Base-by-base conservation (phyloP, 306 rosid genomes). In the Sophora flavescens region DNA sequence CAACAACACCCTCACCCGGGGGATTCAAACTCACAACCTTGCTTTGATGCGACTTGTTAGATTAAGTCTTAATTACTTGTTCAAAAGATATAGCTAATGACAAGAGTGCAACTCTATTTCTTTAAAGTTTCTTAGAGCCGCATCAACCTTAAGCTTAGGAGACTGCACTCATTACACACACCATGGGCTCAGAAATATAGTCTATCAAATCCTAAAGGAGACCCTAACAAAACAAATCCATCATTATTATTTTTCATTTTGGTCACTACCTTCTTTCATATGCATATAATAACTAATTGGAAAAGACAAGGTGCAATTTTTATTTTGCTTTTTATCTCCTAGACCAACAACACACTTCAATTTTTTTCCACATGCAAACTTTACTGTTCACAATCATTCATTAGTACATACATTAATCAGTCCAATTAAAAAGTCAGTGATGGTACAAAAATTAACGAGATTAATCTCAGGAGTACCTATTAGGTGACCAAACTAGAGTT, bases 401-500 rank as follows among this genome's bases (percentile, higher is more conserved):
- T 12, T 6, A 7, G 4, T 2, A 30, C 10, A 14, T 15, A 14
- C 28, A 59, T 26, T 5, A 60, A 51, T 52, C 3, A 45, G 41
- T 77, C 69, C 13, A 38, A 13, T 70, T 38, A 52, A 1, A 52
- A 47, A 52, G 32, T 41, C 22, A 0, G 54, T 33, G 62, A 47
- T 57, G 42, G 17, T 15, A 15, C 16, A 51, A 9, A 66, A 39
- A 50, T 12, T 35, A 70, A 68, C 12, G 50, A 58, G 36, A 63
- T 9, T 7, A 51, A 53, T 13, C 3, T 30, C 1, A 69, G 22
- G 0, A 26, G 41, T 82, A 93, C 96, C 93, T 90, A 70, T 84
- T 89, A 28, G 96, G 84, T 38, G 96, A 92, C 97, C 98, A 95
- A 18, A 92, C 89, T 13, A 80, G 8, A 38, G 92, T 89, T 45